Percentiles rank a stretch among this genome's conserved stretches.
phyloP scores from a whole-genome alignment of 1,284 basidiomycete genomes.

The Xerocomus cyaneibrunnescens region DNA sequence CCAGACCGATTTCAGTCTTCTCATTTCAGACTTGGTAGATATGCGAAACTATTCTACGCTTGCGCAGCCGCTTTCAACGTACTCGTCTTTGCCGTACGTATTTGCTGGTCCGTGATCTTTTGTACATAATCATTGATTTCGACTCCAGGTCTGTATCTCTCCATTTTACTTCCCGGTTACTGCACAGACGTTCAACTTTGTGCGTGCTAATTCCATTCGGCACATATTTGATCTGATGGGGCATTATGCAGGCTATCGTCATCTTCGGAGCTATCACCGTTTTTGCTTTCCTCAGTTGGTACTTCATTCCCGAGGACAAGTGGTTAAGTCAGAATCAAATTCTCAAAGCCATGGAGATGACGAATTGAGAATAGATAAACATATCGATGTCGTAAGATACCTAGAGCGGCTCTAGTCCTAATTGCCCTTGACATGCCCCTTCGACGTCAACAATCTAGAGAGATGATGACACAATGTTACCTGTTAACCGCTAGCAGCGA shows the following conservation, averaged over 20 bases:
- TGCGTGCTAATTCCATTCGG: slow-evolving; percentile 38
- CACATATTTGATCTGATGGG: slow-evolving; percentile 14
- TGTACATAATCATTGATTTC: background rate
- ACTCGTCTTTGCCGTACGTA: slow-evolving; percentile 66
- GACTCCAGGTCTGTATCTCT: slow-evolving; percentile 64
- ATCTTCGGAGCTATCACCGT: slow-evolving; percentile 78
- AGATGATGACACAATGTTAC: background rate
- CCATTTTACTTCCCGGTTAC: slow-evolving; percentile 82
- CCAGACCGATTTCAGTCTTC: slow-evolving; percentile 71
- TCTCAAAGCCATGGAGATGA: slow-evolving; percentile 44
- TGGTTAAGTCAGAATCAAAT: slow-evolving; percentile 72
- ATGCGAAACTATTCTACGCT: slow-evolving; percentile 65
- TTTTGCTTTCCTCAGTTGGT: slow-evolving; percentile 75
- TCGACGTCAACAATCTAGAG: slow-evolving; percentile 79
- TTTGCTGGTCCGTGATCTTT: background rate
- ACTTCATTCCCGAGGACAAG: slow-evolving; percentile 68
- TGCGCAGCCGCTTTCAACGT: slow-evolving; percentile 69
- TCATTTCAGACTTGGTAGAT: slow-evolving; percentile 67
- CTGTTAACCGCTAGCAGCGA: background rate
- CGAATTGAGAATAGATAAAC: slow-evolving; percentile 26
- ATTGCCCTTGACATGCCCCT: slow-evolving; percentile 76
- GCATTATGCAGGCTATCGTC: slow-evolving; percentile 54
- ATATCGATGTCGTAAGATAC: slow-evolving; percentile 6
- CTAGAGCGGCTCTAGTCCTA: slow-evolving; percentile 65
- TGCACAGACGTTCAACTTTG: slow-evolving; percentile 76